A percentile compares a stretch with the other conserved stretches of the same genome.
Conservation (phyloP, 495 filamentous ascomycete species). For the Podospora conica region DNA sequence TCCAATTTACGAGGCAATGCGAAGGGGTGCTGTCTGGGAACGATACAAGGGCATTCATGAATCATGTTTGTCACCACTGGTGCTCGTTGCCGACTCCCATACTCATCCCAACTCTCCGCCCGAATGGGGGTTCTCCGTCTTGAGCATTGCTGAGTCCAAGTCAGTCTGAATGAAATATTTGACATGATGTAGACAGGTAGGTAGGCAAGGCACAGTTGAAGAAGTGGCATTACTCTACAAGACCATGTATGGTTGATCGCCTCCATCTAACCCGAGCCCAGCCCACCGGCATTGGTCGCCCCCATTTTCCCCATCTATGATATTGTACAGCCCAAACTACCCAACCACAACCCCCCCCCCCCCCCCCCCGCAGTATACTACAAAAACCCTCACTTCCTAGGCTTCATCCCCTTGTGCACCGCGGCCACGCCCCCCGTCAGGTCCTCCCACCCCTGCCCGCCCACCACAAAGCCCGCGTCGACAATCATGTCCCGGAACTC, state of each 20-base stretch:
- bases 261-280: not conserved
- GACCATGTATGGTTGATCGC: not conserved
- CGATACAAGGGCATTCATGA: no score
- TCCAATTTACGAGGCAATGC: no score
- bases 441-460: conserved; percentile 77
- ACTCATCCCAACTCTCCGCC: no score
- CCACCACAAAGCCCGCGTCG: conserved; percentile 80
- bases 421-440: conserved; percentile 87
- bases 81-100: no score
- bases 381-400: conserved; percentile 39
- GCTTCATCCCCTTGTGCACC: conserved; percentile 95
- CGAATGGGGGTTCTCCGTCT: no score
- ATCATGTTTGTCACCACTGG: no score
- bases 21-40: no score
- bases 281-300: not conserved
- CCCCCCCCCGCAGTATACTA: no score
- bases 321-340: not conserved
- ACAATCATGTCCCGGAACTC: conserved; percentile 83
- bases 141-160: no score
- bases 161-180: no score
- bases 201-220: not conserved
- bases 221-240: not conserved
- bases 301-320: not conserved
- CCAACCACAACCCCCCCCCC: not conserved
- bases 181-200: not conserved